Conservation (phyloP, 371 early-diverging fungal genomes). For the Circinella minor region DNA sequence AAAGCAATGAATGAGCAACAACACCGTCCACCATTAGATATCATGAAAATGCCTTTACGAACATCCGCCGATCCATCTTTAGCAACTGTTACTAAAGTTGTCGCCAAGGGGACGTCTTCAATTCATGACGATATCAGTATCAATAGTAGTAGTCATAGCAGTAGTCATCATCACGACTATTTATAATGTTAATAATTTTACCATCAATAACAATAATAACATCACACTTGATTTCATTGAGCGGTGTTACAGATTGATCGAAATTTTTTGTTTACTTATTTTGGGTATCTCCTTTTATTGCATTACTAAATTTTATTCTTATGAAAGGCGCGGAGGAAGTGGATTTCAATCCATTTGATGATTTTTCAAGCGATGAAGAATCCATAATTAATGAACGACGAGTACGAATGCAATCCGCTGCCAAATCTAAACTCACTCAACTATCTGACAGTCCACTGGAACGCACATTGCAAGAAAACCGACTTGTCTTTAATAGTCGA, state of each 20-base stretch:
- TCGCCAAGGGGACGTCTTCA: not conserved
- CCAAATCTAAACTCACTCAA: not conserved
- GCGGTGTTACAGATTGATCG: no score
- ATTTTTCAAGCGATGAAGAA: conserved; percentile 38
- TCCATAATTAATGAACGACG: conserved; percentile 18
- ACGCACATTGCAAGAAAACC: conserved; percentile 39
- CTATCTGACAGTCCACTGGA: conserved; percentile 28
- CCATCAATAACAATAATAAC: not conserved
- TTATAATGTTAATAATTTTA: no score
- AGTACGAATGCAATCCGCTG: conserved; percentile 12
- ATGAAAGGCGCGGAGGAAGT: conserved; percentile 6
- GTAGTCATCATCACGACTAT: no score
- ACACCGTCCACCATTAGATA: not conserved
- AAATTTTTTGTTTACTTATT: no score
- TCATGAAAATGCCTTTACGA: conserved; percentile 1
- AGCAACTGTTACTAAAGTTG: not conserved
- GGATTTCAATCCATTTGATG: conserved; percentile 50
- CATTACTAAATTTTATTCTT: not conserved
- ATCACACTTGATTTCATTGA: not conserved
- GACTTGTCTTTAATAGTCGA: conserved; percentile 19
- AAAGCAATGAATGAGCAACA: not conserved
- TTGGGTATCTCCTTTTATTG: no score
- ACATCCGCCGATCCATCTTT: conserved; percentile 1
- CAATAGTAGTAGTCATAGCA: not conserved
- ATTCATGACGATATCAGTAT: not conserved